Evolutionary conservation across 106 monocot genomes (phyloP).

Genomic region (Chionographis japonica): DNA sequence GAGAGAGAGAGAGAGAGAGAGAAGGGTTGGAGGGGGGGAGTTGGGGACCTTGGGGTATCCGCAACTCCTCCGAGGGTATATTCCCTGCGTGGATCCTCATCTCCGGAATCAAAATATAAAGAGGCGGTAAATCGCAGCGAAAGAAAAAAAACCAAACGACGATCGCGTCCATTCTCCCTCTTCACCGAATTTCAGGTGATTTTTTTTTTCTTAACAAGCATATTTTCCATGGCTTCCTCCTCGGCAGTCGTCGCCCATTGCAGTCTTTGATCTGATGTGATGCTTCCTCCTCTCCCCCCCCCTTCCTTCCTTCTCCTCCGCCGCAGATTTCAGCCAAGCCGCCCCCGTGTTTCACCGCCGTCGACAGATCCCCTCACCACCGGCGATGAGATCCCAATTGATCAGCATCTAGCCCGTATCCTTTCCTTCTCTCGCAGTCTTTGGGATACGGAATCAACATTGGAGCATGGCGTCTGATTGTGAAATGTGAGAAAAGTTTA

Average conservation of each 20-base stretch:
- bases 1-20: slow-evolving; percentile 20
- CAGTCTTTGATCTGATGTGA: not conserved
- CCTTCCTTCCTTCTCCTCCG: no score
- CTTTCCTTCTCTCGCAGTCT: no score
- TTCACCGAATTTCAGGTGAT: slow-evolving; percentile 20
- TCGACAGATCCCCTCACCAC: no score
- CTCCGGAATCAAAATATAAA: not conserved
- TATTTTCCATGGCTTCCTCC: not conserved
- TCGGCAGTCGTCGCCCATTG: not conserved
- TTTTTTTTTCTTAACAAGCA: not conserved
- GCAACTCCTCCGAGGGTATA: slow-evolving; percentile 6
- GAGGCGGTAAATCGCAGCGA: not conserved
- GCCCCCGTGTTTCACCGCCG: no score
- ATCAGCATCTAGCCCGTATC: no score
- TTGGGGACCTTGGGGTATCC: not conserved
- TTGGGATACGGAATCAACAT: no score
- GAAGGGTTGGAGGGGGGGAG: slow-evolving; percentile 3
- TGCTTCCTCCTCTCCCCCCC: not conserved
- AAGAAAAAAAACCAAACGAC: not conserved
- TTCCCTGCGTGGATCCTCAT: slow-evolving; percentile 30
- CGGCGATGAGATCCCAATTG: no score
- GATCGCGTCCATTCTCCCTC: slow-evolving; percentile 5
- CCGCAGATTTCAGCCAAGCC: no score
- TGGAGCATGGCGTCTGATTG: no score
- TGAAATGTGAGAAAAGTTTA: no score